Percentiles rank a stretch among this genome's conserved stretches.
Evolutionary conservation across 192 early-diverging fungal genomes (phyloP).

Genomic region (Helicostylum pulchrum): DNA sequence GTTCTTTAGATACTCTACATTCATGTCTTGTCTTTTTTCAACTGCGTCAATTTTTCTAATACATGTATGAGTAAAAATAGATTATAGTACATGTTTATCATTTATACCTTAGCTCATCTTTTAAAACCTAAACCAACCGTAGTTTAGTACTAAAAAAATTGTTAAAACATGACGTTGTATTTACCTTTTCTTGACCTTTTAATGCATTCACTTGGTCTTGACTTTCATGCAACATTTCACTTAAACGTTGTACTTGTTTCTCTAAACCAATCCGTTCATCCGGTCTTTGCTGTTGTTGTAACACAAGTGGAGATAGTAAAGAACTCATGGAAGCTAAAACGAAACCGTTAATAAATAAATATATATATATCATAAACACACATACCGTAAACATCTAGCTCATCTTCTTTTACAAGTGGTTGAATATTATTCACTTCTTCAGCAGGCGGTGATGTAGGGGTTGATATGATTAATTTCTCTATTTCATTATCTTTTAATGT

Average conservation of each 20-base stretch:
- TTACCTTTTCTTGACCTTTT: constrained; percentile 55
- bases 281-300: background rate
- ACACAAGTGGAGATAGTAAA: constrained; percentile 16
- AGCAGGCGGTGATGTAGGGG: constrained; percentile 3
- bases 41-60: constrained; percentile 53
- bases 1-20: constrained; percentile 69
- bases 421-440: background rate
- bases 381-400: background rate
- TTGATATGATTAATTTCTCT: constrained; percentile 7
- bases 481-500: constrained; percentile 10
- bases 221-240: constrained; percentile 57
- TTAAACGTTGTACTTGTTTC: constrained; percentile 48
- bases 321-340: constrained; percentile 23
- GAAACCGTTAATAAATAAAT: background rate
- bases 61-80: background rate
- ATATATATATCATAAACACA: background rate
- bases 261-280: constrained; percentile 13
- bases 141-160: background rate
- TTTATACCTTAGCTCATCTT: constrained; percentile 31
- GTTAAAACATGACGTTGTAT: too few relatives aligned
- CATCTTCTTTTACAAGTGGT: constrained; percentile 8
- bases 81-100: background rate
- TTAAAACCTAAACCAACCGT: constrained; percentile 18
- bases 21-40: constrained; percentile 62
- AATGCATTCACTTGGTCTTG: constrained; percentile 44